A percentile compares a stretch with the other conserved stretches of the same genome.
Evolutionary conservation across 495 filamentous ascomycete genomes (phyloP).

Genomic region (Lophiostoma macrostomum): DNA sequence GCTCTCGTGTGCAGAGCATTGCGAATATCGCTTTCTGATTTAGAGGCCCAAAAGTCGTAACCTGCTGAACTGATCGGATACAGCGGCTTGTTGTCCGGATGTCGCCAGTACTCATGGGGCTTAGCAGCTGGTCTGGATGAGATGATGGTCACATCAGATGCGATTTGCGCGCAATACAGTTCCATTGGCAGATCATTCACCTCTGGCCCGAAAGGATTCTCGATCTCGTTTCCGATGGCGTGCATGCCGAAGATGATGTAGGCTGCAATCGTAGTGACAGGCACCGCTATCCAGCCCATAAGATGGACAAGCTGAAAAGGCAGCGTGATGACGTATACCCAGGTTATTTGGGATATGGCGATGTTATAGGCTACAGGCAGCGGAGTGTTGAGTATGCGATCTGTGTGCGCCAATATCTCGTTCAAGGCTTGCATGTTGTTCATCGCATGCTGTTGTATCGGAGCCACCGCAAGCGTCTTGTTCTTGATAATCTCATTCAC

Average conservation of each 20-base stretch:
- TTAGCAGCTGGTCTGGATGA: conserved; percentile 48
- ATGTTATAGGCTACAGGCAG: conserved; percentile 80
- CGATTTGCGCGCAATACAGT: conserved; percentile 67
- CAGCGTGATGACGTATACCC: conserved; percentile 75
- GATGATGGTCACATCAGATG: conserved; percentile 69
- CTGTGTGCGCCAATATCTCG: conserved; percentile 67
- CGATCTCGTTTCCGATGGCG: conserved; percentile 70
- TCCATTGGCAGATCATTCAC: conserved; percentile 82
- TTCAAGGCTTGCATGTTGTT: conserved; percentile 53
- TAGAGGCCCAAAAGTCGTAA: conserved; percentile 58
- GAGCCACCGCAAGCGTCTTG: conserved; percentile 50
- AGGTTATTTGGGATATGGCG: conserved; percentile 79
- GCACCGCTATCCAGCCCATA: conserved; percentile 71
- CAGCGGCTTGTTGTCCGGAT: conserved; percentile 59
- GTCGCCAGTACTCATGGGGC: conserved; percentile 55
- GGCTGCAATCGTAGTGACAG: conserved; percentile 65
- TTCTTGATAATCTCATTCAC: conserved; percentile 36
- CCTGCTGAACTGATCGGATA: conserved; percentile 61
- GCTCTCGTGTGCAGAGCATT: conserved; percentile 40
- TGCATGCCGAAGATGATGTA: conserved; percentile 80
- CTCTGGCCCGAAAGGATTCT: conserved; percentile 82
- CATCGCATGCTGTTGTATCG: conserved; percentile 24
- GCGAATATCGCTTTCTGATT: conserved; percentile 57
- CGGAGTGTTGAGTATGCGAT: conserved; percentile 78
- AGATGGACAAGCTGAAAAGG: conserved; percentile 70